phyloP scores from a whole-genome alignment of 495 filamentous ascomycete species.

The Penicillium soppii region DNA sequence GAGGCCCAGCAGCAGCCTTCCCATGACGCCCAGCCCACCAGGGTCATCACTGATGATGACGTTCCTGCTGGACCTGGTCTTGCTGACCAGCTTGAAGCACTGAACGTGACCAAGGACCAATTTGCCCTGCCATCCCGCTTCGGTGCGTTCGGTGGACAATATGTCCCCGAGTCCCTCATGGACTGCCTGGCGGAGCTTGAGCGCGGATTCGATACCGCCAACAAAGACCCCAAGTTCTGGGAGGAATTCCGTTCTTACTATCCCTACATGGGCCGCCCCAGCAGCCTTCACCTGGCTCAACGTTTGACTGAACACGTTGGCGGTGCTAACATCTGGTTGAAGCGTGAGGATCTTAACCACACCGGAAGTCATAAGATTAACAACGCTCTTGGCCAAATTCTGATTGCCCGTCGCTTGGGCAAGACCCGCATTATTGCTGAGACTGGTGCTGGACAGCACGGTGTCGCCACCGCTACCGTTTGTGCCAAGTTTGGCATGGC shows the following conservation, averaged over 20 bases:
- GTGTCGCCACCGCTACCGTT: conserved; percentile 92
- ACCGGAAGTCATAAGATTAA: conserved; percentile 93
- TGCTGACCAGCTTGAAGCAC: conserved; percentile 69
- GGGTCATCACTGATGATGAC: conserved; percentile 62
- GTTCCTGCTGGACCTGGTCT: conserved; percentile 58
- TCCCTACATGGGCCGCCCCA: conserved; percentile 94
- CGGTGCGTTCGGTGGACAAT: conserved; percentile 97
- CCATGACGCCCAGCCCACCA: conserved; percentile 35
- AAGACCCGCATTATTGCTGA: conserved; percentile 96
- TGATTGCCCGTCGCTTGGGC: conserved; percentile 77
- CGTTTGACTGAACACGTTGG: conserved; percentile 84
- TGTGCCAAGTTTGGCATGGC: conserved; percentile 96
- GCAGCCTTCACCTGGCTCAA: conserved; percentile 84
- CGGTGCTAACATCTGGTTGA: conserved; percentile 94
- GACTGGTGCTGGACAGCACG: conserved; percentile 96
- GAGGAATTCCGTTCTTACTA: conserved; percentile 96
- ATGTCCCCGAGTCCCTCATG: conserved; percentile 97
- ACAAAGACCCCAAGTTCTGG: conserved; percentile 90
- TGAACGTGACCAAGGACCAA: conserved; percentile 56
- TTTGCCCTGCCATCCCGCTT: conserved; percentile 76
- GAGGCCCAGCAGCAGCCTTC: too few relatives aligned
- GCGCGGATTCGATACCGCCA: conserved; percentile 81
- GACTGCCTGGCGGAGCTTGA: conserved; percentile 92
- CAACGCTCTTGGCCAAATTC: conserved; percentile 88
- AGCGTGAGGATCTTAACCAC: conserved; percentile 93